Conservation (phyloP, 768 basidiomycete species). For the Leccinum boreale region DNA sequence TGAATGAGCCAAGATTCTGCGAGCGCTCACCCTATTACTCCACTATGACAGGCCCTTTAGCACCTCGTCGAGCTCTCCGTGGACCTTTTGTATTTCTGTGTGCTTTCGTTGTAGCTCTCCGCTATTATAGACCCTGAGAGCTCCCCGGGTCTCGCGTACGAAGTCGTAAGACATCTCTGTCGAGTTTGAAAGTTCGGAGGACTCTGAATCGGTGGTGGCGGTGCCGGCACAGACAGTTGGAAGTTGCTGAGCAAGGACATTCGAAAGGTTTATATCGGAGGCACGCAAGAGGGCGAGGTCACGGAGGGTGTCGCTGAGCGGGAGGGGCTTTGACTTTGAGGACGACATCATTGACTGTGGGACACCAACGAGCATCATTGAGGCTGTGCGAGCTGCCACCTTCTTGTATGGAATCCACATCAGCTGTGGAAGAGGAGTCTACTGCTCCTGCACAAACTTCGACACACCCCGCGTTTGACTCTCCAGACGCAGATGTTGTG, state of each 20-base stretch:
- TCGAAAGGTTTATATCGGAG: conserved; percentile 44
- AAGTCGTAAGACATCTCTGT: conserved; percentile 55
- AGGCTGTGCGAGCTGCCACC: neutral
- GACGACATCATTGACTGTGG: conserved; percentile 22
- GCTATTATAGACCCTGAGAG: conserved; percentile 40
- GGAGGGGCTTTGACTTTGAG: conserved; percentile 43
- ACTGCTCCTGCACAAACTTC: neutral
- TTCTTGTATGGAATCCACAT: conserved; percentile 12
- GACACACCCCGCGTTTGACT: conserved; percentile 50
- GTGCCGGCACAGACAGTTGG: neutral
- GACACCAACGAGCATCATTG: neutral
- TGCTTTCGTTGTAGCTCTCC: conserved; percentile 55
- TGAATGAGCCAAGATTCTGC: neutral
- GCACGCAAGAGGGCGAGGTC: conserved; percentile 72
- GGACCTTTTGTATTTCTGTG: conserved; percentile 51
- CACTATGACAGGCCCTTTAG: conserved; percentile 30
- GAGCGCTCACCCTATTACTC: conserved; percentile 6
- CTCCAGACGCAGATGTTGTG: conserved; percentile 53
- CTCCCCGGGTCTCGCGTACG: conserved; percentile 51
- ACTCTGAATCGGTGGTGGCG: conserved; percentile 2
- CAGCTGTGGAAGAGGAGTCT: neutral
- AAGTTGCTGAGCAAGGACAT: conserved; percentile 21
- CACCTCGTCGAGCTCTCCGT: conserved; percentile 53
- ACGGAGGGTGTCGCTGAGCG: conserved; percentile 55
- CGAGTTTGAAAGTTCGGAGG: conserved; percentile 14